These are phyloP conservation scores for Aspergillus novofumigatus DNA, from an alignment of 2,329 filamentous ascomycete genomes.

Conservation along the genomic window DNA sequence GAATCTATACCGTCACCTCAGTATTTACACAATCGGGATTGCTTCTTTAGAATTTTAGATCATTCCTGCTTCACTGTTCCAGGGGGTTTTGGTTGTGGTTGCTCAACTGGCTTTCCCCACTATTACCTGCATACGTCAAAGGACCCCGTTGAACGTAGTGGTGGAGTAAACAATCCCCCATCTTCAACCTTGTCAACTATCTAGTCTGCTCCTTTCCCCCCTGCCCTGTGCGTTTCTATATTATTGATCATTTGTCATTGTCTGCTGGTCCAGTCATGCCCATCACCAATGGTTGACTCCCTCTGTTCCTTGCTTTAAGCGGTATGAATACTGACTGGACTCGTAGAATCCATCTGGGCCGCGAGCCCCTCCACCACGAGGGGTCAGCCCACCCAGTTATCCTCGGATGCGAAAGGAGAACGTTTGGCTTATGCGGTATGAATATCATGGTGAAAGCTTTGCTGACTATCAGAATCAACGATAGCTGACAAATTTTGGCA, in stretches of 20 bases:
- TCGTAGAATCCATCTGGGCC: slow-evolving; percentile 69
- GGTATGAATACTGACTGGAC: slow-evolving; percentile 5
- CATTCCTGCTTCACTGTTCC: neutral
- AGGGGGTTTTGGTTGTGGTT: neutral
- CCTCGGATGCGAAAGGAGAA: slow-evolving; percentile 82
- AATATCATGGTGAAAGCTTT: slow-evolving; percentile 2
- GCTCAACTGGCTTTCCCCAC: neutral
- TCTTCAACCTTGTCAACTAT: neutral
- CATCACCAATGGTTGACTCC: slow-evolving; percentile 39
- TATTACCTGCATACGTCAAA: neutral
- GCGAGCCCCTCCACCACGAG: slow-evolving; percentile 78
- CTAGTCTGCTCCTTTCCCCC: neutral
- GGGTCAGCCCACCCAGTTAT: slow-evolving; percentile 84
- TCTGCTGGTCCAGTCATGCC: slow-evolving; percentile 33
- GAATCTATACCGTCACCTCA: neutral
- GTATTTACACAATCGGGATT: neutral
- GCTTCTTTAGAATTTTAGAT: neutral
- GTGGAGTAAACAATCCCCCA: slow-evolving; percentile 4
- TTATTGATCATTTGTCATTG: slow-evolving; percentile 3
- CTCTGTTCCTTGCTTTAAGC: neutral
- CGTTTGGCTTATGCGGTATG: slow-evolving; percentile 87
- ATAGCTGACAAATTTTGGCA: neutral
- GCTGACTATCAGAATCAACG: neutral
- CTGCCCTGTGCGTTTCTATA: neutral
- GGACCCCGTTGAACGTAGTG: neutral